Percentiles rank a stretch among this genome's conserved stretches.
These are phyloP conservation scores for Saccharomyces hybrid DNA, from an alignment of 1,139 yeast genomes.

Conservation along the genomic window DNA sequence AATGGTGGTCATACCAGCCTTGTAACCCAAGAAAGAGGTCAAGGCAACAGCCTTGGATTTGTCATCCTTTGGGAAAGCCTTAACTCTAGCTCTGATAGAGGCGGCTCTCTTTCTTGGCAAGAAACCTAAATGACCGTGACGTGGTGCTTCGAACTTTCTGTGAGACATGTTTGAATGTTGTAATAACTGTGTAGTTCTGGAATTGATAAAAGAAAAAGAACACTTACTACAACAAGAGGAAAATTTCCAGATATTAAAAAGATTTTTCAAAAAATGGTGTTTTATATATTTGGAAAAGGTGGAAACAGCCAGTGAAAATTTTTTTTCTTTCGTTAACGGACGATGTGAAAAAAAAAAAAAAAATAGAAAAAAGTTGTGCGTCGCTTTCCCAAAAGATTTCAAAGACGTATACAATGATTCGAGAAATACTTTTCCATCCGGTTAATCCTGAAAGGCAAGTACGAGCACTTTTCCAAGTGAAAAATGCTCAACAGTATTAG, in stretches of 20 bases:
- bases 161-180: constrained; percentile 66
- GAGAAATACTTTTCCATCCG: background rate
- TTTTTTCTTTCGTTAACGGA: background rate
- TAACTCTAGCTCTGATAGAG: constrained; percentile 96
- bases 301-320: background rate
- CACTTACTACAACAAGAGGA: background rate
- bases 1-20: constrained; percentile 99
- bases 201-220: background rate
- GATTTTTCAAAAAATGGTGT: background rate
- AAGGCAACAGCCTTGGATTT: constrained; percentile 97
- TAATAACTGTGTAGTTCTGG: background rate
- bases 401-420: background rate
- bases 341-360: background rate
- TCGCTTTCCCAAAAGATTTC: background rate
- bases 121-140: constrained; percentile 99
- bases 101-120: constrained; percentile 99
- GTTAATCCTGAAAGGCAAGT: background rate
- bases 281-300: background rate
- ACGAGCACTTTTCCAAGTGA: no score
- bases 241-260: background rate
- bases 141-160: constrained; percentile 99
- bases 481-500: no score
- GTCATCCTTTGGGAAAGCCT: constrained; percentile 99
- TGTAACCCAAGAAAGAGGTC: constrained; percentile 97
- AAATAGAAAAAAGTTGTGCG: background rate